Conservation (phyloP, 768 basidiomycete genomes). For the Serpula lacrymans region DNA sequence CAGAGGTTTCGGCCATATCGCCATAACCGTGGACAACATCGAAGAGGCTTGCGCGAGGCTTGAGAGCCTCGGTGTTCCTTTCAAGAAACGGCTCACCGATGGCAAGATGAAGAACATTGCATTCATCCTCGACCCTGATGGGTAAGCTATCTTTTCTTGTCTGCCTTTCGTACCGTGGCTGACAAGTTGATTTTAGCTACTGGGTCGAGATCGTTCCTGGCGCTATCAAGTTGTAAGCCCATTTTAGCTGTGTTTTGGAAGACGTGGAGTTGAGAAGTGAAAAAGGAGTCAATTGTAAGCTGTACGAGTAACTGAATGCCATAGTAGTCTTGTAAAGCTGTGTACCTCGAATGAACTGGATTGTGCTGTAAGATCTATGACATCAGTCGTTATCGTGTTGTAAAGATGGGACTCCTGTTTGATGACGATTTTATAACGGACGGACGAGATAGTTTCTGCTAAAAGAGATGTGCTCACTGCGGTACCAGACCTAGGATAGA, state of each 20-base stretch:
- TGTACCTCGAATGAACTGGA: too few relatives aligned
- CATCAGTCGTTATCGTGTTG: too few relatives aligned
- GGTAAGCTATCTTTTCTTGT: constrained; percentile 36
- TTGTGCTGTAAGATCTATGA: too few relatives aligned
- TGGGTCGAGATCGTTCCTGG: constrained; percentile 57
- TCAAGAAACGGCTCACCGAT: constrained; percentile 85
- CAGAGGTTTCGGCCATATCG: constrained; percentile 82
- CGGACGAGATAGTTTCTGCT: too few relatives aligned
- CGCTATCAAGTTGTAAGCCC: constrained; percentile 19
- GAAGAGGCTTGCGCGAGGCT: constrained; percentile 82
- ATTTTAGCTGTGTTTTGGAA: not conserved
- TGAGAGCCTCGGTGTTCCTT: constrained; percentile 72
- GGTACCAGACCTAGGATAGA: too few relatives aligned
- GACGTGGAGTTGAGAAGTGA: too few relatives aligned
- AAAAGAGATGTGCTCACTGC: too few relatives aligned
- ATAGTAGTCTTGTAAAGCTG: too few relatives aligned
- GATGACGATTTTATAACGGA: too few relatives aligned
- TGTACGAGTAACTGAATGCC: too few relatives aligned
- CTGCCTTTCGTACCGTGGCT: not conserved
- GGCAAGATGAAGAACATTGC: constrained; percentile 86
- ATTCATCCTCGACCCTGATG: constrained; percentile 83
- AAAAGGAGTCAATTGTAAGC: too few relatives aligned
- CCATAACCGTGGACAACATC: constrained; percentile 80
- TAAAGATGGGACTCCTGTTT: too few relatives aligned
- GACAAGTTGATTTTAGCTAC: constrained; percentile 35